Evolutionary conservation across 2,329 filamentous ascomycete genomes (phyloP), one percentile per base, ranked within the genome.

Genomic region (Claviceps sp.): DNA sequence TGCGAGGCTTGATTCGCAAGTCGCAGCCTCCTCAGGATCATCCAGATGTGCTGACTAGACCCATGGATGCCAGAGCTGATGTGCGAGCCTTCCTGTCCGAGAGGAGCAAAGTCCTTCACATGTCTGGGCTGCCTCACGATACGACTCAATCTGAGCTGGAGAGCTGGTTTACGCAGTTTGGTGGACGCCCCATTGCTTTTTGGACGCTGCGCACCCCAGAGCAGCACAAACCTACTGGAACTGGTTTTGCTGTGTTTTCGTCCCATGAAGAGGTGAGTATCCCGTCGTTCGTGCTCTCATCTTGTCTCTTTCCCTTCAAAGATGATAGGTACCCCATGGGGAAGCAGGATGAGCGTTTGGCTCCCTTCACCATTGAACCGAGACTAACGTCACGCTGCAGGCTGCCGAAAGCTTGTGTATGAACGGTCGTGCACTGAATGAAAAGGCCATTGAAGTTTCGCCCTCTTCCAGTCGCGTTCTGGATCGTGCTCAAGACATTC

Each of bases 161-260:
- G 73, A 96, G 90, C 71, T 98, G 93, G 93, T 98, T 97, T 66
- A 98, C 93, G 34, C 93, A 98, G 69, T 98, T 95, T 65, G 93
- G 93, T 57, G 93, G 93, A 48, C 86, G 93, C 44, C 93, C 93
- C 34, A 98, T 98, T 71, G 93, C 93, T 20, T 98, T 98, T 72
- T 98, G 93, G 93, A 98, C 93, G 17, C 78, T 98, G 49, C 86
- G 91, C 56, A 98, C 93, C 14, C 93, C 93, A 3, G 93, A 98
- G 70, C 93, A 97, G 72, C 93, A 97, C 72, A 98, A 98, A 76
- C 93, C 93, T n/a, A 98, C 93, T 9, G 93, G 93, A 44, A 95
- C 91, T 51, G 93, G 93, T 50, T 98, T 98, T 69, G 93, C 93
- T 48, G 91, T 98, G 52, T 98, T 98, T 66, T 97, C 93, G 57